Evolutionary conservation across 345 rosid species (phyloP).

Genomic region (Sonneratia alba): DNA sequence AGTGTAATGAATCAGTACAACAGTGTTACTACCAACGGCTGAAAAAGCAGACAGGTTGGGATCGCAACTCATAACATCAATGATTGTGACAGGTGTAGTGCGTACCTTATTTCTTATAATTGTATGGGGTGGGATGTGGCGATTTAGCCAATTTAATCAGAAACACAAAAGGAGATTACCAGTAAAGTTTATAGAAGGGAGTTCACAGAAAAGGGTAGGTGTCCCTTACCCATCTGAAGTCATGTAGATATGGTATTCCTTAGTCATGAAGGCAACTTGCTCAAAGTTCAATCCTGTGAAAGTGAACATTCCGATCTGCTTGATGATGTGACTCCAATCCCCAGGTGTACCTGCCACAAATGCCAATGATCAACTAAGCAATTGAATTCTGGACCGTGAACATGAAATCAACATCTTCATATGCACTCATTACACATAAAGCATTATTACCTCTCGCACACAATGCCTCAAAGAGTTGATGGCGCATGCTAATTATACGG

Average conservation of each 20-base stretch:
- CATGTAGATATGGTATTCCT: slow-evolving; percentile 19
- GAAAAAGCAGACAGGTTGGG: too few species aligned
- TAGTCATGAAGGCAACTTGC: slow-evolving; percentile 20
- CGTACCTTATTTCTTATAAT: too few species aligned
- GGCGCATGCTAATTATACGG: slow-evolving; percentile 72
- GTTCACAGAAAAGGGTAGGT: too few species aligned
- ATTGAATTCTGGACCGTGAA: too few species aligned
- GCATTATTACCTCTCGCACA: slow-evolving; percentile 30
- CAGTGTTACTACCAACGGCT: too few species aligned
- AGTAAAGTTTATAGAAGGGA: background rate
- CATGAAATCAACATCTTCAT: background rate
- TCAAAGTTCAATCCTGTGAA: slow-evolving; percentile 21
- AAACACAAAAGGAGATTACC: background rate
- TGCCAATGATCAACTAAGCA: background rate
- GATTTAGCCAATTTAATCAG: background rate
- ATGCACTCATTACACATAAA: background rate
- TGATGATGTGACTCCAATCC: slow-evolving; percentile 25
- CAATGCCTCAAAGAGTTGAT: slow-evolving; percentile 62
- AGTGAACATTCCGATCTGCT: slow-evolving; percentile 25
- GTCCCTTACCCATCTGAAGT: slow-evolving; percentile 17
- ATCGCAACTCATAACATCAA: too few species aligned
- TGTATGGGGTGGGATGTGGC: background rate
- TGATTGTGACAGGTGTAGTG: too few species aligned
- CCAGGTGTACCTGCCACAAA: slow-evolving; percentile 17
- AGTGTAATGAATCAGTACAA: too few species aligned